Evolutionary conservation across 139 green algal species (phyloP).

Genomic region (Monoraphidium neglectum): DNA sequence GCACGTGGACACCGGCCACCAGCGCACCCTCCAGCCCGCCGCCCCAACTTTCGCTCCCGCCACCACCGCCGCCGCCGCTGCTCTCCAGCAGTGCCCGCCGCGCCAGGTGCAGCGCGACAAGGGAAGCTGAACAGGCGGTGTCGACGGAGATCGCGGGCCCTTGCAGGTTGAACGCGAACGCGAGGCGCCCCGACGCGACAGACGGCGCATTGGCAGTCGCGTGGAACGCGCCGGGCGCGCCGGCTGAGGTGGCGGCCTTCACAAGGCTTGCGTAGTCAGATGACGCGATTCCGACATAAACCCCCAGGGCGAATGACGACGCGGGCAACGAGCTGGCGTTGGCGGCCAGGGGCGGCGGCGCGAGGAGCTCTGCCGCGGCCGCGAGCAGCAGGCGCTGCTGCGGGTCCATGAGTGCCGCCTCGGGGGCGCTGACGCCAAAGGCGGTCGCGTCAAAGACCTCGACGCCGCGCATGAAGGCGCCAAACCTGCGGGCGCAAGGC

Average conservation of each 20-base stretch:
- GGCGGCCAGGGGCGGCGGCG: neutral
- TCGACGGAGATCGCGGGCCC: conserved; percentile 58
- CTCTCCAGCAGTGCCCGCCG: neutral
- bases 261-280: conserved; percentile 76
- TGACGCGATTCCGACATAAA: conserved; percentile 65
- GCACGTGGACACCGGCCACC: conserved; percentile 56
- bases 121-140: conserved; percentile 70
- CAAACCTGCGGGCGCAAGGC: conserved; percentile 43
- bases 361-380: conserved; percentile 11
- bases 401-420: conserved; percentile 75
- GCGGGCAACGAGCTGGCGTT: conserved; percentile 15
- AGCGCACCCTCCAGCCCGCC: conserved; percentile 17
- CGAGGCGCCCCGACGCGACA: conserved; percentile 76
- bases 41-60: conserved; percentile 1
- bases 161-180: conserved; percentile 61
- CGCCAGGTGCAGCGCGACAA: conserved; percentile 59
- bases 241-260: conserved; percentile 1
- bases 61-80: neutral
- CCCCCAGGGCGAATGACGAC: conserved; percentile 10
- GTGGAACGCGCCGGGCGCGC: conserved; percentile 59
- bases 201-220: conserved; percentile 75
- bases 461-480: conserved; percentile 48
- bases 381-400: conserved; percentile 87
- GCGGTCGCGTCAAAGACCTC: conserved; percentile 61
- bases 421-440: conserved; percentile 53